Evolutionary conservation across 2,329 filamentous ascomycete genomes (phyloP), one percentile per base, ranked within the genome.

Genomic region (Curvularia sp.): DNA sequence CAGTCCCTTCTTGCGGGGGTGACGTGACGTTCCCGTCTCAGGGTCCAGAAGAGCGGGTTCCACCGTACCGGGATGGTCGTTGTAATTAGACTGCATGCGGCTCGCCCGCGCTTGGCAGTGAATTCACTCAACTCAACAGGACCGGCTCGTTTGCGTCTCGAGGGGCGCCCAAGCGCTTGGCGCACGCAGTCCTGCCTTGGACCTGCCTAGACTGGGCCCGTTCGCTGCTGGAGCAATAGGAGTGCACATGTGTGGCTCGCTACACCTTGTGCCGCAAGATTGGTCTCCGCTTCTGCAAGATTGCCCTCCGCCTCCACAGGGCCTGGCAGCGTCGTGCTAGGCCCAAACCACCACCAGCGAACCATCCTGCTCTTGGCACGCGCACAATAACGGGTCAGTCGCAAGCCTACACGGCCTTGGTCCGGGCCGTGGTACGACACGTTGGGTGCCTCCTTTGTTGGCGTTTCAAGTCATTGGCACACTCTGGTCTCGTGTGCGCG

Each of bases 151-250:
- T 43, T 38, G 15, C 12, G 21, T 25, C n/a, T n/a, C 5, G 41
- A 36, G 41, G 34, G 15, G 27, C 9, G 21, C 21, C 55, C 55
- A 49, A 39, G 45, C 13, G 34, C 55, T 55, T 49, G 55, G 51
- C 55, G 27, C 9, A 39, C 38, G 39, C 13, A 45, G 18, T 38
- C n/a, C 27, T 43, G 23, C 25, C 51, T 41, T 46, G 36, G 43
- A 55, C 51, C 51, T 55, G 55, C 55, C 55, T 49, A 41, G n/a
- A 25, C 13, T 9, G 18, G 51, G 55, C 38, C 55, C 45, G 50
- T 57, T 46, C 49, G 23, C 19, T n/a, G 15, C 21, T 30, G 3
- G 25, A 30, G 27, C 8, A 36, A 36, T n/a, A 36, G 34, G 34
- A 36, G 34, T 46, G 43, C 43, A 13, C 3, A 12, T 30, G 42